phyloP scores from a whole-genome alignment of 106 monocot genomes.

The Narthecium ossifragum region DNA sequence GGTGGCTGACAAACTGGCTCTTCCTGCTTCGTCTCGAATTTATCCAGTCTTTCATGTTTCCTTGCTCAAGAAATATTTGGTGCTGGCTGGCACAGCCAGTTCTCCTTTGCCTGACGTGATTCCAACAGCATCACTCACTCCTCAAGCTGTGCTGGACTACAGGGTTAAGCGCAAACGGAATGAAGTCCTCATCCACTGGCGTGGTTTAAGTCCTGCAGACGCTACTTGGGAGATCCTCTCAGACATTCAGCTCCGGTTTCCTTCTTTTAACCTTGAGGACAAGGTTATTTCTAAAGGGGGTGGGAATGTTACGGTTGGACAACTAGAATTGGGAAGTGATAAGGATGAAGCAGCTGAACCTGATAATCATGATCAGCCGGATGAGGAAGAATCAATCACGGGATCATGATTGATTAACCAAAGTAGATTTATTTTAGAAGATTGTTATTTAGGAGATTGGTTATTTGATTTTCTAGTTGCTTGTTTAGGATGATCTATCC shows the following conservation, averaged over 20 bases:
- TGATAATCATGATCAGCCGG: neutral
- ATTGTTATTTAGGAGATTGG: too few species aligned
- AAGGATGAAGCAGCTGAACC: neutral
- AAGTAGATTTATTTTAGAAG: too few species aligned
- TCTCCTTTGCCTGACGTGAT: neutral
- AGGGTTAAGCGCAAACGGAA: neutral
- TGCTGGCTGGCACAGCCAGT: too few species aligned
- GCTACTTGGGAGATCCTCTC: too few species aligned
- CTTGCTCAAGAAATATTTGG: neutral
- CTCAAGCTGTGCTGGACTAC: neutral
- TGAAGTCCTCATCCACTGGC: too few species aligned
- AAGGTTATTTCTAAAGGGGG: neutral
- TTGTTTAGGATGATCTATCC: too few species aligned
- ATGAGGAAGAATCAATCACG: too few species aligned
- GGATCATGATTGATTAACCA: too few species aligned
- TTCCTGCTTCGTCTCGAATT: neutral
- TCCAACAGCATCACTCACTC: neutral
- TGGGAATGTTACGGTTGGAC: neutral
- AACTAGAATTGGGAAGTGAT: neutral
- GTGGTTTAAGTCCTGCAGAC: too few species aligned
- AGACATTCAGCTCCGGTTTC: too few species aligned
- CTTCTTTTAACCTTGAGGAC: conserved; percentile 3
- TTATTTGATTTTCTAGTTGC: too few species aligned
- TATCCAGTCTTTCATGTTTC: neutral
- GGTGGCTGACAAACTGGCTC: neutral